Base-by-base conservation (phyloP, 805 yeast genomes). In the Spathaspora girioi region DNA sequence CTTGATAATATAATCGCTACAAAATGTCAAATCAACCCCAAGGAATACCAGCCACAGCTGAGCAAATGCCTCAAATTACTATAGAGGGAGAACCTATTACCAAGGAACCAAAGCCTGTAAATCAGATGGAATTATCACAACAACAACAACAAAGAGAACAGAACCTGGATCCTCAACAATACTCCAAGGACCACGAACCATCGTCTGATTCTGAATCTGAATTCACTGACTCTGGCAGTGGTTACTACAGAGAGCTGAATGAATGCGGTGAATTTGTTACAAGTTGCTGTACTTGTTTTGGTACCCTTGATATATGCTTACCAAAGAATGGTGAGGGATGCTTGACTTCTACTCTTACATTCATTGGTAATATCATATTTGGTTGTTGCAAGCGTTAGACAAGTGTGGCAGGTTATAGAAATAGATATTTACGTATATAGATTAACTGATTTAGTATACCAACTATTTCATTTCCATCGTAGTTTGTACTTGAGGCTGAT, bases 281-380 rank as follows among this genome's bases (percentile, higher is more conserved):
- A 46, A 78, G 73, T 47, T 61, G 57, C 40, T 62, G 59, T 47
- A 52, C 65, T 17, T 74, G 79, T 55, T 74, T 74, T 50, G 78
- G 79, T 1, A 59, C 71, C 46, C 67, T 67, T 47, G 73, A 71
- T 45, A 59, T 64, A 6, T 73, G 75, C 53, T 73, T 77, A 54
- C 79, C 79, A n/a, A 53, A 66, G 41, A 60, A 60, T 15, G 75
- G 75, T 3, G 77, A 73, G 48, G 78, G 79, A 9, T 73, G 68
- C 53, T 50, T 73, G 47, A 65, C 71, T 43, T 56, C 69, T 19
- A 51, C 64, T 27, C 76, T 76, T 9, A 59, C 67, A 1, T 69
- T 73, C 60, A 57, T 68, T 46, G 78, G 77, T 26, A 69, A 68
- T 52, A 52, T 73, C 17, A 56, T 70, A 18, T 62, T 73, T 42